These are phyloP conservation scores for Colletotrichum falcatum DNA, from an alignment of 2,329 filamentous ascomycete genomes.

Conservation along the genomic window DNA sequence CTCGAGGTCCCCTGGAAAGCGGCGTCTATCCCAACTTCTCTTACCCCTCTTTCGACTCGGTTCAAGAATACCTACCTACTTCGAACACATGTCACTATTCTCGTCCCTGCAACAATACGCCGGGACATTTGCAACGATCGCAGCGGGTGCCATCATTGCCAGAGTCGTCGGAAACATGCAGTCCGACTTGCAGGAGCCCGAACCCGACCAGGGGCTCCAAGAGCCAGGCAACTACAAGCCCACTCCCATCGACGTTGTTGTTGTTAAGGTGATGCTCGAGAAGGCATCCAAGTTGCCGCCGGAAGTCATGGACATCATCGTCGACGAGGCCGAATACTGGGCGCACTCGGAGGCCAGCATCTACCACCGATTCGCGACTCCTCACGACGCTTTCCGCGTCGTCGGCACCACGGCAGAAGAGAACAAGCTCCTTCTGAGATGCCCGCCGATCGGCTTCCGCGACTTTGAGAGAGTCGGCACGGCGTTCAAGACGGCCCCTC, in stretches of 20 bases:
- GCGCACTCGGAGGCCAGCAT: slow-evolving; percentile 57
- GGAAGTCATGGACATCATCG: slow-evolving; percentile 66
- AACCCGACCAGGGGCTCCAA: not conserved
- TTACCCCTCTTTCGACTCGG: not conserved
- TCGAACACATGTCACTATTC: slow-evolving; percentile 15
- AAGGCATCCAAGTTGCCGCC: slow-evolving; percentile 59
- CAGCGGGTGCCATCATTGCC: slow-evolving; percentile 22
- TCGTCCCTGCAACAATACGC: slow-evolving; percentile 27
- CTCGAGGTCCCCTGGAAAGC: not conserved
- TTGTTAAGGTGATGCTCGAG: slow-evolving; percentile 61
- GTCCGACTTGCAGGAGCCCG: not conserved
- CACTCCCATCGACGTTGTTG: slow-evolving; percentile 60
- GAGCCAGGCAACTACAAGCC: slow-evolving; percentile 48
- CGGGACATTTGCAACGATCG: slow-evolving; percentile 17
- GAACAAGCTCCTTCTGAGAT: slow-evolving; percentile 52
- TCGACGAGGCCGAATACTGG: slow-evolving; percentile 75
- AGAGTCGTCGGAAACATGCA: slow-evolving; percentile 19
- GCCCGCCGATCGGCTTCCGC: slow-evolving; percentile 52
- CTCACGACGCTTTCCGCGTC: slow-evolving; percentile 44
- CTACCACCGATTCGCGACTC: slow-evolving; percentile 42
- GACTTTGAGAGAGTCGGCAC: slow-evolving; percentile 30
- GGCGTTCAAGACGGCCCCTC: slow-evolving; percentile 32
- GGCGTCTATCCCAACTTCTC: not conserved
- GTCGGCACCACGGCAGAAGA: slow-evolving; percentile 44
- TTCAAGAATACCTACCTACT: not conserved